Evolutionary conservation across 176 grass and related monocot species (phyloP), one percentile per base, ranked within the genome.

Genomic region (Aegilops longissima): DNA sequence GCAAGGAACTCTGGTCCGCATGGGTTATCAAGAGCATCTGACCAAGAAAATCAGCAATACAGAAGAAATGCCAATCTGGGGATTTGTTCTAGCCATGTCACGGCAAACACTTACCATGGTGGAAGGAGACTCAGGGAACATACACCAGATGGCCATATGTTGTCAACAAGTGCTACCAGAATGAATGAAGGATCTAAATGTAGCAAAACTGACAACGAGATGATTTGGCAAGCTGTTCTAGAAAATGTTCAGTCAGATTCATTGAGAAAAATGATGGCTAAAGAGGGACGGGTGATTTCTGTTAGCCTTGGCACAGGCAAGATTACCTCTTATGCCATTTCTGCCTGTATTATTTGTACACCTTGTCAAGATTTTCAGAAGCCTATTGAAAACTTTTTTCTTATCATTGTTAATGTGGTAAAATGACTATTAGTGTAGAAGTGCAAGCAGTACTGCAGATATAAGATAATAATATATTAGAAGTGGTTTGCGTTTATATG

Each of bases 191-290:
- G 45, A 87, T 87, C 85, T 83, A 89, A 72, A 7, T 89, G 82
- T 79, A 88, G 82, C 59, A 82, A 89, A 77, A 67, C 61, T 40
- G 83, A 98, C 83, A 96, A 83, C 69, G 90, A 94, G 25, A 89
- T 91, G 79, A 99, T 99, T 76, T 99, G 97, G 97, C 87, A 91
- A 64, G 92, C 84, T 88, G 97, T 99, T 61, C 89, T 99, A 36
- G 69, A 89, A 30, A 76, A 81, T 90, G 82, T 97, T 87, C 90
- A 88, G 65, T 93, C 92, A 40, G 87, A 94, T 77, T 88, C 92
- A 11, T 79, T 99, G 75, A 94, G 80, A 90, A 91, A 91, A 84
- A 90, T 94, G 87, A 86, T 99, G 78, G 82, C 90, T 84, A 82
- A 90, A 61, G 97, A 94, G 88, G 97, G 90, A 38, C 92, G 66